Evolutionary conservation across 2,329 filamentous ascomycete species (phyloP).

Genomic region (Aspergillus aculeatus): DNA sequence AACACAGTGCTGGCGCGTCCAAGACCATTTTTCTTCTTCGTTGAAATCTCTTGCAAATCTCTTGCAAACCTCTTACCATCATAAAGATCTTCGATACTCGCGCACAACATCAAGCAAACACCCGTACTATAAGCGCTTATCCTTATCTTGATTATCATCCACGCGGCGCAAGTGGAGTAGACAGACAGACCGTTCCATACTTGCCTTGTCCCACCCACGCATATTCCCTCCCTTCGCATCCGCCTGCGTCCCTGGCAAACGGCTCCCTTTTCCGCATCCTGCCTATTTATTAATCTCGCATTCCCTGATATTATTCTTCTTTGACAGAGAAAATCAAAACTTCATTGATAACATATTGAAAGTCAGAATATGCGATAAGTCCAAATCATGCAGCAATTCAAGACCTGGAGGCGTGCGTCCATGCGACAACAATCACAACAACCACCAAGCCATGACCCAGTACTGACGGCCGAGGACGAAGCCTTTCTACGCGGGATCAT

Average conservation of each 20-base stretch:
- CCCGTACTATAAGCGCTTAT: no score
- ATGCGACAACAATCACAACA: no score
- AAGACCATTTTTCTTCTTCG: not conserved
- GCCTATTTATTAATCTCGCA: not conserved
- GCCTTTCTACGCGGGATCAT: conserved; percentile 55
- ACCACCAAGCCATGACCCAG: conserved; percentile 35
- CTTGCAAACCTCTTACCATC: no score
- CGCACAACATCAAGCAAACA: no score
- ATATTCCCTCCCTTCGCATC: not conserved
- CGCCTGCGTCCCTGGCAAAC: not conserved
- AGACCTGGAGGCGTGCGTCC: conserved; percentile 38
- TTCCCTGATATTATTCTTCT: no score
- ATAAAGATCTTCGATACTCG: no score
- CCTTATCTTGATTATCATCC: no score
- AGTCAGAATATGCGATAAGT: not conserved
- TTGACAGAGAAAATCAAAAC: no score
- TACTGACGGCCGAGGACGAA: conserved; percentile 63
- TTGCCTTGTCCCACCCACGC: no score
- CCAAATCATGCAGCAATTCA: conserved; percentile 43
- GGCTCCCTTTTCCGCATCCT: conserved; percentile 2
- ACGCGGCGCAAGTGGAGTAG: no score
- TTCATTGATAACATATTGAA: not conserved
- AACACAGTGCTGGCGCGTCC: not conserved
- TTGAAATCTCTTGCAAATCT: no score
- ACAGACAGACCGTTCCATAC: no score